These are phyloP conservation scores for Candida tibetensis DNA, from an alignment of 805 yeast genomes.

Conservation along the genomic window DNA sequence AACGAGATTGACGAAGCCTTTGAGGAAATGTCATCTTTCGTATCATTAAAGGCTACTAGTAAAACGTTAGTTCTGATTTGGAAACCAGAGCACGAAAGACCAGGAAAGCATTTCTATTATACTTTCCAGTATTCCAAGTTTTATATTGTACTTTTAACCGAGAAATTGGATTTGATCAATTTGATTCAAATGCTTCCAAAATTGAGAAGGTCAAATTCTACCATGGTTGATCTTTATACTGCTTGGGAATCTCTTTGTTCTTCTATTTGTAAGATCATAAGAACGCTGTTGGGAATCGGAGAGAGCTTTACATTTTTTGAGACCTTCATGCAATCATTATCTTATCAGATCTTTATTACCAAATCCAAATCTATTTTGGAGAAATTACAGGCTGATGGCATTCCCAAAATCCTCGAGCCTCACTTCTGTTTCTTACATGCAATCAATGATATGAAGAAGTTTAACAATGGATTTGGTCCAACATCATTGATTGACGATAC, in stretches of 20 bases:
- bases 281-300: conserved; percentile 42
- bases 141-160: conserved; percentile 53
- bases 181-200: conserved; percentile 64
- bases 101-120: conserved; percentile 89
- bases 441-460: conserved; percentile 58
- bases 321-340: conserved; percentile 42
- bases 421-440: conserved; percentile 47
- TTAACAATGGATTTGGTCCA: conserved; percentile 80
- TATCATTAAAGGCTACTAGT: conserved; percentile 63
- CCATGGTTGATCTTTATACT: conserved; percentile 62
- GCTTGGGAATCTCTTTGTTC: conserved; percentile 67
- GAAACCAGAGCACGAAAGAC: conserved; percentile 89
- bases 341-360: conserved; percentile 42
- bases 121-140: conserved; percentile 66
- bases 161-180: conserved; percentile 54
- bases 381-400: conserved; percentile 22
- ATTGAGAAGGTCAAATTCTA: conserved; percentile 72
- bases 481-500: conserved; percentile 75
- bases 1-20: conserved; percentile 53
- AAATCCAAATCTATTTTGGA: conserved; percentile 33
- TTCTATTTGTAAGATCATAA: conserved; percentile 49
- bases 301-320: conserved; percentile 48
- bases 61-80: conserved; percentile 81
- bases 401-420: conserved; percentile 37
- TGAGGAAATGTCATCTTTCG: conserved; percentile 59